Evolutionary conservation across 2,329 filamentous ascomycete genomes (phyloP), one percentile per base, ranked within the genome.

Genomic region (Rhynchosporium secalis): DNA sequence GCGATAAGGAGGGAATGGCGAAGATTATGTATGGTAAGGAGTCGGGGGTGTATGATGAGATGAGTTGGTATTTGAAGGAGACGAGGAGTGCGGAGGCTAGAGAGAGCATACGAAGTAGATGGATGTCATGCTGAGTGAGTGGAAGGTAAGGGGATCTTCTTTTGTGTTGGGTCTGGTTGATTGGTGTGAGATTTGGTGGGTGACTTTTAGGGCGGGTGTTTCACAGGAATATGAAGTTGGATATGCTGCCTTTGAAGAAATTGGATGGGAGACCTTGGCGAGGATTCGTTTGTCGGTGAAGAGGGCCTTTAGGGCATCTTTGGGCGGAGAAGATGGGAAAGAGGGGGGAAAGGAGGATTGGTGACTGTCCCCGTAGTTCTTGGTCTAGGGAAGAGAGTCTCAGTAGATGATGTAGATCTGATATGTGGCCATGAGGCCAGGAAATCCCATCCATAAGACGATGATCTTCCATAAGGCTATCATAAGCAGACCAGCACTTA

Each of bases 191-290:
- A 55, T 57, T 38, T 55, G 56, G 46, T 58, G 79, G 75, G 77
- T 75, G 13, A 76, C 75, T 63, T 76, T 80, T n/a, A 87, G 74
- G 3, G 82, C 79, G 1, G 82, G 80, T 0, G 83, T 81, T 80
- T 20, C 84, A 86, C 75, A 85, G 86, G 72, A 86, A 86, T 61
- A 87, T 81, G 69, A 86, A 86, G 10, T 87, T 76, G 69, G 86
- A 86, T 77, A 86, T 83, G 33, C 82, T 79, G 26, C 83, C 83
- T 73, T 87, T 85, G 68, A 86, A 86, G 70, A 84, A 79, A 62
- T 79, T 84, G 3, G 82, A 81, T 3, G 80, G 78, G 47, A 86
- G 72, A 2, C 77, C 78, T 4, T 87, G 1, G 80, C 76, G 20
- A 83, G 70, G 57, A 86, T 79, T 2, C 79, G 77, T 46, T 77